These are phyloP conservation scores for Pythium vanterpoolii DNA, from an alignment of 352 stramenopile genomes.

Conservation along the genomic window DNA sequence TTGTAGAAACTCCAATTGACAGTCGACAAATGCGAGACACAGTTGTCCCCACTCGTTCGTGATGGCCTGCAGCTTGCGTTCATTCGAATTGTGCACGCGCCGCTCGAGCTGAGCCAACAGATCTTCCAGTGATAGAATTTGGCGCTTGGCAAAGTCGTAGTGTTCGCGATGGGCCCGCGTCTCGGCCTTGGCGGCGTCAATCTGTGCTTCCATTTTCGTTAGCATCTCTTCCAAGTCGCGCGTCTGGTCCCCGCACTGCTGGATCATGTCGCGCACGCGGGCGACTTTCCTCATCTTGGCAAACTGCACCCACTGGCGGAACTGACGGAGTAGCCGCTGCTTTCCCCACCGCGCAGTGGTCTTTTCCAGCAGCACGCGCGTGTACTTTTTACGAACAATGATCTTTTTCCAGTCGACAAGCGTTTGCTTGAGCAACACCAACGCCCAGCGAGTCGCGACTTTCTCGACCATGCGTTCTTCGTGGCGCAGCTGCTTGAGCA, in stretches of 20 bases:
- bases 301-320: conserved; percentile 44
- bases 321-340: conserved; percentile 40
- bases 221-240: conserved; percentile 55
- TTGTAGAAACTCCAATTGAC: conserved; percentile 43
- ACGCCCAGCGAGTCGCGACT: conserved; percentile 45
- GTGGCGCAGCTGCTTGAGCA: conserved; percentile 51
- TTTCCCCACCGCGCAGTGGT: conserved; percentile 51
- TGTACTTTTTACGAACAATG: conserved; percentile 70
- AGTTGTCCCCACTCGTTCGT: conserved; percentile 65
- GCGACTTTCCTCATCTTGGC: conserved; percentile 34
- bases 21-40: conserved; percentile 60
- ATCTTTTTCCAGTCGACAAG: conserved; percentile 72
- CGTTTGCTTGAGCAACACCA: conserved; percentile 49
- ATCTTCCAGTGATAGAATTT: conserved; percentile 57
- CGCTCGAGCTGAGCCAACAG: conserved; percentile 44
- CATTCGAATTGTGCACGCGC: conserved; percentile 44
- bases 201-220: conserved; percentile 42
- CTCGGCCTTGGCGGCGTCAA: conserved; percentile 47
- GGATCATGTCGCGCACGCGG: conserved; percentile 33
- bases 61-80: conserved; percentile 55
- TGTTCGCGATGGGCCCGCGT: conserved; percentile 48
- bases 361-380: conserved; percentile 57
- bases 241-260: conserved; percentile 43
- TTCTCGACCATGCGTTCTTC: conserved; percentile 66
- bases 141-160: conserved; percentile 54